Percentiles rank a stretch among this genome's conserved stretches.
Evolutionary conservation across 2,329 filamentous ascomycete genomes (phyloP).

Genomic region (Colletotrichum shisoi): DNA sequence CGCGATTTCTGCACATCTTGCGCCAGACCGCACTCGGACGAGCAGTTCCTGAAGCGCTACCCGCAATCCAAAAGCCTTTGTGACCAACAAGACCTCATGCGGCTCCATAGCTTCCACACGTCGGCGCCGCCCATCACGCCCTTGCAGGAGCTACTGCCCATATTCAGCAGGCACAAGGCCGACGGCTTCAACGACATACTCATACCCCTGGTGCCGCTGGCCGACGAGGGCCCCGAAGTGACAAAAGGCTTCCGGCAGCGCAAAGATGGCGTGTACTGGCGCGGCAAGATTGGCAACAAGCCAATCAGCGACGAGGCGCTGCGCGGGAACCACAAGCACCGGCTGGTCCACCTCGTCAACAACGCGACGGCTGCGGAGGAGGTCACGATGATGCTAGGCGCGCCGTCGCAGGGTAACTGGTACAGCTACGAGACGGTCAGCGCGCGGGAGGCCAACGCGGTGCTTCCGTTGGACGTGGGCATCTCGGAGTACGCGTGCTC

Average conservation of each 20-base stretch:
- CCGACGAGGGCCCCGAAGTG: slow-evolving; percentile 57
- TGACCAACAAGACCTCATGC: slow-evolving; percentile 77
- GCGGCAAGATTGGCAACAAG: slow-evolving; percentile 70
- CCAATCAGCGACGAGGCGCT: slow-evolving; percentile 61
- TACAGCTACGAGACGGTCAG: slow-evolving; percentile 66
- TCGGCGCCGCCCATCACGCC: slow-evolving; percentile 69
- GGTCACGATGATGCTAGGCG: slow-evolving; percentile 66
- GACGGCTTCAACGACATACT: slow-evolving; percentile 78
- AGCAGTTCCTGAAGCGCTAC: slow-evolving; percentile 73
- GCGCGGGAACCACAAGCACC: slow-evolving; percentile 73
- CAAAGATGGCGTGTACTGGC: slow-evolving; percentile 74
- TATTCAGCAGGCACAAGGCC: slow-evolving; percentile 79
- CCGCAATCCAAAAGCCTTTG: slow-evolving; percentile 71
- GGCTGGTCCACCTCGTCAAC: slow-evolving; percentile 74
- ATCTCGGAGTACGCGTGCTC: slow-evolving; percentile 67
- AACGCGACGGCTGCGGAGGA: slow-evolving; percentile 60
- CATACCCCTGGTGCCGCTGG: slow-evolving; percentile 65
- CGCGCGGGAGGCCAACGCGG: slow-evolving; percentile 61
- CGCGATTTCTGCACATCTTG: slow-evolving; percentile 71
- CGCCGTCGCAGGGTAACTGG: slow-evolving; percentile 45
- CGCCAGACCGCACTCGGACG: slow-evolving; percentile 68
- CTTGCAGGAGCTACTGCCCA: slow-evolving; percentile 70
- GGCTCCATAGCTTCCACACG: slow-evolving; percentile 77
- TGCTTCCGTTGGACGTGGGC: slow-evolving; percentile 64
- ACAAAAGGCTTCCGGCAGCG: slow-evolving; percentile 66